Base-by-base conservation (phyloP, 1,284 basidiomycete genomes). In the Quambalaria eucalypti region DNA sequence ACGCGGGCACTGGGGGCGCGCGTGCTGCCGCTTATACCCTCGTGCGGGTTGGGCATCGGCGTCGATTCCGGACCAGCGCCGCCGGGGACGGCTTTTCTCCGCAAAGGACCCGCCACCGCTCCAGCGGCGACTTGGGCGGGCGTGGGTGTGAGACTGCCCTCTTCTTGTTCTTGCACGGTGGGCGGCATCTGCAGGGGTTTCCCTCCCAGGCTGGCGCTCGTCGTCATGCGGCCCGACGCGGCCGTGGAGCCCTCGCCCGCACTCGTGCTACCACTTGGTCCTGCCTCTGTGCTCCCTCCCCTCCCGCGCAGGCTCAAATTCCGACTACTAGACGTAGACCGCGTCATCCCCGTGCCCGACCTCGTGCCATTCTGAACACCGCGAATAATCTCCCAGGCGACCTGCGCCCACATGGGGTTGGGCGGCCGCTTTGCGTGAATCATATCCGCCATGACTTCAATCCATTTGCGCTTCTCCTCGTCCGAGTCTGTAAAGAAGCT, bases 401-500 rank as follows among this genome's bases (percentile, higher is more conserved):
- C 54, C 29, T 56, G 59, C 3, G 73, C 69, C 73, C 73, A 75
- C 10, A 65, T 54, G 19, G 71, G 70, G 21, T 68, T 66, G 25
- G 64, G 54, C 1, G 64, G 62, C 51, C 56, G 63, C 3, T 52
- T 49, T 12, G 30, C 46, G 21, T 48, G 38, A 16, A 73, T 52
- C 19, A 73, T 56, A 30, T 62, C 62, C 9, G 54, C 58, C 23
- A 75, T 58, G 3, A 60, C 56, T 16, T 80, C 85, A 69, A 74
- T 90, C 92, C 92, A 98, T 77, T 81, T 82, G 14, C 79, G 77
- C 78, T 95, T 96, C 73, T 91, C 88, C 59, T 85, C 85, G 62
- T 92, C 87, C 10, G 84, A 87, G 76, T 97, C 92, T 29, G 92
- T 89, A 68, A 87, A 90, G 80, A 97, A 96, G 4, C 82, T 77